phyloP scores from a whole-genome alignment of 768 basidiomycete genomes.

The Leccinum boreale region DNA sequence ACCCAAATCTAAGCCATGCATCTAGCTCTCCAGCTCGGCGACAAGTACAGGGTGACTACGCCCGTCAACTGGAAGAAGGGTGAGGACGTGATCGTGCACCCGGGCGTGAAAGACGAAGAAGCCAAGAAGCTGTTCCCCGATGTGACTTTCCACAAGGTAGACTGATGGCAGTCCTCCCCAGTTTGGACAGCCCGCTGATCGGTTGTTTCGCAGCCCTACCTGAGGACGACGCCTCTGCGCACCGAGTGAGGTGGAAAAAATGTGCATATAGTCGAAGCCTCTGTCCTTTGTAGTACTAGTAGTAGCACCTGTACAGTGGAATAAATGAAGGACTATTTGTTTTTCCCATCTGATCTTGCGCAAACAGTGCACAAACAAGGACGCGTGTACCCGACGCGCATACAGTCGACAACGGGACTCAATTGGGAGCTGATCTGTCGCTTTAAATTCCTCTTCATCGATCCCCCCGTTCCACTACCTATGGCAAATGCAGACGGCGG shows the following conservation, averaged over 20 bases:
- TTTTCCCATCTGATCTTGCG: conserved; percentile 21
- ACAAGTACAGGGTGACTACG: conserved; percentile 80
- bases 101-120: conserved; percentile 79
- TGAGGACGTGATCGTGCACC: conserved; percentile 91
- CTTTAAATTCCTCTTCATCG: conserved; percentile 19
- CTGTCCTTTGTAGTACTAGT: background rate
- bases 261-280: background rate
- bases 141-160: conserved; percentile 74
- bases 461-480: conserved; percentile 18
- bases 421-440: conserved; percentile 10
- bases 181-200: background rate
- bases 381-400: conserved; percentile 32
- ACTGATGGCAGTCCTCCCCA: conserved; percentile 1
- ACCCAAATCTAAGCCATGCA: conserved; percentile 20
- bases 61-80: conserved; percentile 96
- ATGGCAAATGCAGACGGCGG: conserved; percentile 85
- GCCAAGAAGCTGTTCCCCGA: conserved; percentile 90
- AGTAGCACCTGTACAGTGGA: background rate
- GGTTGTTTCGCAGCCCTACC: conserved; percentile 48
- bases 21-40: conserved; percentile 82
- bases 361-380: conserved; percentile 25
- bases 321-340: background rate
- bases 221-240: conserved; percentile 69
- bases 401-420: conserved; percentile 9
- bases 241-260: conserved; percentile 15